phyloP scores from a whole-genome alignment of 1,139 yeast species.

The Yamadazyma siamensis region DNA sequence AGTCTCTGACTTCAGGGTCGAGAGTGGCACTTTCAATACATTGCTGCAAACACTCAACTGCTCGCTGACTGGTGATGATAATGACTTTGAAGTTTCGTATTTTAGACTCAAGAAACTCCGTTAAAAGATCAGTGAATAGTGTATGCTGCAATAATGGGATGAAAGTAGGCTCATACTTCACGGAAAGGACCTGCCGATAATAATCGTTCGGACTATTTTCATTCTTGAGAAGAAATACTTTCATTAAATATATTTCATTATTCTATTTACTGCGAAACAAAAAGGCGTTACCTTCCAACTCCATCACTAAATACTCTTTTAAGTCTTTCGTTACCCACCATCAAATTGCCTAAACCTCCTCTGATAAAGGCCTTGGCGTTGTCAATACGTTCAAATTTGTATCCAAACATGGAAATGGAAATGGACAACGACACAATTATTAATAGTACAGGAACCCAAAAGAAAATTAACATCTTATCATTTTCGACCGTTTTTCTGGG shows the following conservation, averaged over 20 bases:
- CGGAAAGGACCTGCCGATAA: conserved; percentile 10
- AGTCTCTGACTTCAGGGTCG: conserved; percentile 15
- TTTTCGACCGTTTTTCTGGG: conserved; percentile 66
- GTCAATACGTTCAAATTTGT: conserved; percentile 37
- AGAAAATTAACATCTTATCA: conserved; percentile 82
- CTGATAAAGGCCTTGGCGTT: conserved; percentile 47
- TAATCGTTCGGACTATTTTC: conserved; percentile 16
- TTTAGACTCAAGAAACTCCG: conserved; percentile 7
- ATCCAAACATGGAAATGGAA: conserved; percentile 51
- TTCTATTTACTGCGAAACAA: conserved; percentile 4
- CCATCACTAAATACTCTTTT: conserved; percentile 45
- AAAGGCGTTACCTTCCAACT: too few relatives aligned
- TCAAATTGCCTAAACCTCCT: conserved; percentile 53
- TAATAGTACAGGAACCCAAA: conserved; percentile 78
- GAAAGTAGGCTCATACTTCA: conserved; percentile 11
- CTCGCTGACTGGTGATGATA: conserved; percentile 88
- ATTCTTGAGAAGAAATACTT: conserved; percentile 11
- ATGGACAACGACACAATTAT: conserved; percentile 50
- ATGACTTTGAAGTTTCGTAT: conserved; percentile 9
- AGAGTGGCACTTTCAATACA: conserved; percentile 11
- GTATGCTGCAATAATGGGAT: conserved; percentile 15
- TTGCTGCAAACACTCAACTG: conserved; percentile 67
- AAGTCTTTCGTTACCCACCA: conserved; percentile 70
- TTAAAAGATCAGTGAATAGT: conserved; percentile 8
- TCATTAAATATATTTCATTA: conserved; percentile 7